These are phyloP conservation scores for Boletus patriciae DNA, from an alignment of 768 basidiomycete species.

Conservation along the genomic window DNA sequence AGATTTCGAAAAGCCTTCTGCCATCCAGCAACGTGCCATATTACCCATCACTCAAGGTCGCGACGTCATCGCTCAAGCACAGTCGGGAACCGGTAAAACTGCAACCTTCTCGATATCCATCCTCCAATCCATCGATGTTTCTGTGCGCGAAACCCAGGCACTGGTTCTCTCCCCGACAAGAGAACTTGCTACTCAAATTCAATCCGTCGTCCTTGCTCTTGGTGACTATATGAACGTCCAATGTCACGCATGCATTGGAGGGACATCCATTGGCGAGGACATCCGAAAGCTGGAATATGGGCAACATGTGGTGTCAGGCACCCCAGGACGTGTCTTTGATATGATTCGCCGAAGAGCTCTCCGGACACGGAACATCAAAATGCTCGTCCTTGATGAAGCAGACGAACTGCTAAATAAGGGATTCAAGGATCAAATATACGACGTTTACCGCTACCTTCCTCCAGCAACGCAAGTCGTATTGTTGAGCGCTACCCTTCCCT, in stretches of 20 bases:
- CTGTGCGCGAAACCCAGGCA: conserved; percentile 92
- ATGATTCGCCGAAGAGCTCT: conserved; percentile 96
- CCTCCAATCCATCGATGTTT: conserved; percentile 95
- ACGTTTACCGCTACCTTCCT: conserved; percentile 96
- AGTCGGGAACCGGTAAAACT: conserved; percentile 99
- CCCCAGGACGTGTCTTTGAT: conserved; percentile 97
- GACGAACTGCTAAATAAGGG: conserved; percentile 97
- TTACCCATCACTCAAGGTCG: conserved; percentile 93
- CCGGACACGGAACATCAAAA: conserved; percentile 96
- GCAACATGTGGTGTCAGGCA: conserved; percentile 96
- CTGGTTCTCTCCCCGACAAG: conserved; percentile 97
- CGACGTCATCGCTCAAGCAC: conserved; percentile 98
- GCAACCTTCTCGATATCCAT: conserved; percentile 98
- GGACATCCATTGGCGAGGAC: conserved; percentile 95
- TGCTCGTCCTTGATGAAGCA: conserved; percentile 92
- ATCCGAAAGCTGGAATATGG: conserved; percentile 97
- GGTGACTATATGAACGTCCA: conserved; percentile 99
- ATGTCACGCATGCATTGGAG: conserved; percentile 97
- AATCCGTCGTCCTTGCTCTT: conserved; percentile 92
- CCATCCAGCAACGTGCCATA: conserved; percentile 98
- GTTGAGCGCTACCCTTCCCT: conserved; percentile 92
- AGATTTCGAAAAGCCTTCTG: conserved; percentile 98
- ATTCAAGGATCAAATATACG: conserved; percentile 99
- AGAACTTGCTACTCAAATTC: conserved; percentile 98
- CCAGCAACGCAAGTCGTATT: conserved; percentile 97